Evolutionary conservation across 805 yeast genomes (phyloP).

Genomic region (Naumovozyma castellii): DNA sequence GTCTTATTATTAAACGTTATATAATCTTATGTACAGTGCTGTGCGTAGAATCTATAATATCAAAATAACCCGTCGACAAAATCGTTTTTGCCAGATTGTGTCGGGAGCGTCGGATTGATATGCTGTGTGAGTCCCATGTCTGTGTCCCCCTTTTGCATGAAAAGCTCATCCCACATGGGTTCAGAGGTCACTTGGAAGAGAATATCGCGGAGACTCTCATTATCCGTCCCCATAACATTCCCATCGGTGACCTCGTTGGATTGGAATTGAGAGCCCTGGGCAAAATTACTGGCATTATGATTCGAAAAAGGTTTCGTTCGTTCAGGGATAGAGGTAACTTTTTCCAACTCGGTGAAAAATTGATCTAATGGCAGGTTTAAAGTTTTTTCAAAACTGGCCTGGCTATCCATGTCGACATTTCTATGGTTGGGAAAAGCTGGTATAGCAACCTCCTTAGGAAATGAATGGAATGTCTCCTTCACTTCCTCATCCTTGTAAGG

Average conservation of each 20-base stretch:
- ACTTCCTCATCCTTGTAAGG: not conserved
- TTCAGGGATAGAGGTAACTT: constrained; percentile 5
- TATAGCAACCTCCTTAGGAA: not conserved
- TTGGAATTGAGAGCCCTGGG: no score
- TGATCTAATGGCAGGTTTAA: constrained; percentile 29
- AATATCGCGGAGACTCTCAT: constrained; percentile 35
- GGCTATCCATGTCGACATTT: not conserved
- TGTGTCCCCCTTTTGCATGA: constrained; percentile 7
- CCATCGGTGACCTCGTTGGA: not conserved
- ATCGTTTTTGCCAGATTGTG: not conserved
- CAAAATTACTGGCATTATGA: not conserved
- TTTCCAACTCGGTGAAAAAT: constrained; percentile 42
- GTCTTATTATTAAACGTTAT: no score
- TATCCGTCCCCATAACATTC: not conserved
- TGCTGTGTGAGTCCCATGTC: not conserved
- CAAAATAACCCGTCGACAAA: not conserved
- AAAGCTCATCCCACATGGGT: constrained; percentile 48
- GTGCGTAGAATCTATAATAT: not conserved
- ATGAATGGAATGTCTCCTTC: not conserved
- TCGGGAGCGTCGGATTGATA: not conserved
- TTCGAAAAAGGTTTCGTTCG: not conserved
- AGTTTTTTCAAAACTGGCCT: not conserved
- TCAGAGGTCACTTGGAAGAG: constrained; percentile 56
- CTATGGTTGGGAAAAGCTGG: not conserved
- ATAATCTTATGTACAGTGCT: no score